Evolutionary conservation across 2,329 filamentous ascomycete genomes (phyloP).

Genomic region (Pseudogymnoascus sp.): DNA sequence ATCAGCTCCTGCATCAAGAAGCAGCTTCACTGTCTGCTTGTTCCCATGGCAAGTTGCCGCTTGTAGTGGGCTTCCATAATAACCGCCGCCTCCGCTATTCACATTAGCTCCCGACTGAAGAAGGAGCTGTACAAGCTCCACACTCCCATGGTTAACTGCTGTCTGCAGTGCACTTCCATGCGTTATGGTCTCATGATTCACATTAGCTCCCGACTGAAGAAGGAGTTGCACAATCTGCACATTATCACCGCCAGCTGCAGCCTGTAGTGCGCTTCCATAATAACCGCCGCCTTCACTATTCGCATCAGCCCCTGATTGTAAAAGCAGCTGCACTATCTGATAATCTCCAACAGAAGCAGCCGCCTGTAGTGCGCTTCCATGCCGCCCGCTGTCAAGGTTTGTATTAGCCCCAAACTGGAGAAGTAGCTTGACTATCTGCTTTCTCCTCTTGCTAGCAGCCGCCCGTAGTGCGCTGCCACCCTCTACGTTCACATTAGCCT

Average conservation of each 20-base stretch:
- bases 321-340: slow-evolving; percentile 12
- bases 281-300: background rate
- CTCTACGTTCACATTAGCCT: slow-evolving; percentile 13
- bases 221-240: slow-evolving; percentile 14
- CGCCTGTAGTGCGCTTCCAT: slow-evolving; percentile 1
- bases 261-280: too few species aligned
- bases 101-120: slow-evolving; percentile 14
- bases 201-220: slow-evolving; percentile 11
- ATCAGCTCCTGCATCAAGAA: slow-evolving; percentile 15
- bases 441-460: slow-evolving; percentile 8
- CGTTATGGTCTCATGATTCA: background rate
- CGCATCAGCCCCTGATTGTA: slow-evolving; percentile 9
- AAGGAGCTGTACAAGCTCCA: slow-evolving; percentile 13
- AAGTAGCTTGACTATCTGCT: slow-evolving; percentile 13
- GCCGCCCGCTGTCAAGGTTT: background rate
- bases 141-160: slow-evolving; percentile 9
- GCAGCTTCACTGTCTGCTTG: background rate
- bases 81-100: background rate
- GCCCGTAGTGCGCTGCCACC: background rate
- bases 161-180: slow-evolving; percentile 9
- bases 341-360: background rate
- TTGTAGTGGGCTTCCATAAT: background rate
- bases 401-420: slow-evolving; percentile 8
- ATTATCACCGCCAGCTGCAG: too few species aligned
- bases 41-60: background rate